Conservation (phyloP, 331 rosid species). For the Spiraea crenata region DNA sequence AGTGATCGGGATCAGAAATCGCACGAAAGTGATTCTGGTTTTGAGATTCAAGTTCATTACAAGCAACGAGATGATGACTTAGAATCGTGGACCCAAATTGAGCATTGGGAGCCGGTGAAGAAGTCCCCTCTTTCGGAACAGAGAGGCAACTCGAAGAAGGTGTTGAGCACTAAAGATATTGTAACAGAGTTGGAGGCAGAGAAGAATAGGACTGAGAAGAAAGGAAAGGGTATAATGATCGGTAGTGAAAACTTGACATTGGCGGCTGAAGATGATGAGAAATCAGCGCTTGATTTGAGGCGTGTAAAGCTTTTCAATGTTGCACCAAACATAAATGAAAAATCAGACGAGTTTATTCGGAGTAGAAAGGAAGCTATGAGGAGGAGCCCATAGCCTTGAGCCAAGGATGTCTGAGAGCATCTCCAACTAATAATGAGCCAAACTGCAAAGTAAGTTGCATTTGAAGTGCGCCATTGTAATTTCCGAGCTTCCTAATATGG, state of each 20-base stretch:
- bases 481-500: too few species aligned
- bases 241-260: not conserved
- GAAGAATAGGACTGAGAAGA: slow-evolving; percentile 15
- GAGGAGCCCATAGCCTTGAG: slow-evolving; percentile 10
- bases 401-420: not conserved
- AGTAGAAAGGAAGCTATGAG: slow-evolving; percentile 36
- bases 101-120: not conserved
- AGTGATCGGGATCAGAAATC: not conserved
- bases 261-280: slow-evolving; percentile 12
- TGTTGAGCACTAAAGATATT: not conserved
- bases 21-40: not conserved
- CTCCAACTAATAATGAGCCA: too few species aligned
- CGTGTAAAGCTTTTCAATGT: slow-evolving; percentile 21
- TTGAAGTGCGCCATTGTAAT: too few species aligned
- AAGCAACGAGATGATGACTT: not conserved
- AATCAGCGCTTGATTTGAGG: not conserved
- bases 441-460: too few species aligned
- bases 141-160: not conserved
- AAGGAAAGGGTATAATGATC: slow-evolving; percentile 14
- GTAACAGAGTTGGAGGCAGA: slow-evolving; percentile 15
- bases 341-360: slow-evolving; percentile 30
- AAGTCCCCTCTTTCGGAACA: not conserved
- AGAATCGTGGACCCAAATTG: slow-evolving; percentile 9
- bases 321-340: slow-evolving; percentile 29
- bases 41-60: slow-evolving; percentile 15